These are phyloP conservation scores for Colletotrichum liaoningense DNA, from an alignment of 2,329 filamentous ascomycete genomes.

Conservation along the genomic window DNA sequence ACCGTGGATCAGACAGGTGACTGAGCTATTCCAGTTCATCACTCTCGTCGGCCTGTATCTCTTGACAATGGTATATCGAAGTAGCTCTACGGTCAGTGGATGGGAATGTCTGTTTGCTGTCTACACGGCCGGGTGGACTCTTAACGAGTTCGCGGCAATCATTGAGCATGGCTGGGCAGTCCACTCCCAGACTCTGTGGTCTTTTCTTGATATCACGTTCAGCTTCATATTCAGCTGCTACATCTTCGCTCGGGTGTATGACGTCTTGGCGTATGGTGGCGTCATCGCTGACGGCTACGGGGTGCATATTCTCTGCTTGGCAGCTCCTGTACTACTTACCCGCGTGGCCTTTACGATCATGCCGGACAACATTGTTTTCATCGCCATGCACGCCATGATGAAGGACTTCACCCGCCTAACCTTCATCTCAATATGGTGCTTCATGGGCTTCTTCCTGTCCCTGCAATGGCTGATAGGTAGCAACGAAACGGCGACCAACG, in stretches of 20 bases:
- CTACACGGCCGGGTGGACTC: conserved; percentile 75
- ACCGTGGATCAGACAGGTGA: conserved; percentile 73
- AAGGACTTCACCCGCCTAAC: conserved; percentile 77
- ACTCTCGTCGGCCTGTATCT: conserved; percentile 72
- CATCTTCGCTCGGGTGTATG: conserved; percentile 68
- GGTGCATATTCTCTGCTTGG: conserved; percentile 73
- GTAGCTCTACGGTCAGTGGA: conserved; percentile 54
- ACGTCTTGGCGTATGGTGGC: conserved; percentile 40
- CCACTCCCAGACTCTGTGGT: conserved; percentile 80
- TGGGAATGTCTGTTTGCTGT: conserved; percentile 71
- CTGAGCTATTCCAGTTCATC: conserved; percentile 74
- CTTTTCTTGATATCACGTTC: conserved; percentile 78
- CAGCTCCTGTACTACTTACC: conserved; percentile 75
- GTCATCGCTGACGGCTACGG: conserved; percentile 63
- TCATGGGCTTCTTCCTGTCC: conserved; percentile 77
- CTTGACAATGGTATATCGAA: conserved; percentile 70
- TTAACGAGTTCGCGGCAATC: conserved; percentile 74
- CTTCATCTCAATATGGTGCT: conserved; percentile 66
- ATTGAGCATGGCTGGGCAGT: conserved; percentile 75
- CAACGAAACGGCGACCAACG: conserved; percentile 42
- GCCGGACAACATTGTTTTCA: conserved; percentile 81
- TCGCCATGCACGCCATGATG: conserved; percentile 80
- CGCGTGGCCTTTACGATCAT: conserved; percentile 79
- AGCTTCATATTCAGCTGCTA: conserved; percentile 72
- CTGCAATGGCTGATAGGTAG: conserved; percentile 70